These are phyloP conservation scores for Fusarium poae DNA, from an alignment of 2,329 filamentous ascomycete genomes.

Conservation along the genomic window DNA sequence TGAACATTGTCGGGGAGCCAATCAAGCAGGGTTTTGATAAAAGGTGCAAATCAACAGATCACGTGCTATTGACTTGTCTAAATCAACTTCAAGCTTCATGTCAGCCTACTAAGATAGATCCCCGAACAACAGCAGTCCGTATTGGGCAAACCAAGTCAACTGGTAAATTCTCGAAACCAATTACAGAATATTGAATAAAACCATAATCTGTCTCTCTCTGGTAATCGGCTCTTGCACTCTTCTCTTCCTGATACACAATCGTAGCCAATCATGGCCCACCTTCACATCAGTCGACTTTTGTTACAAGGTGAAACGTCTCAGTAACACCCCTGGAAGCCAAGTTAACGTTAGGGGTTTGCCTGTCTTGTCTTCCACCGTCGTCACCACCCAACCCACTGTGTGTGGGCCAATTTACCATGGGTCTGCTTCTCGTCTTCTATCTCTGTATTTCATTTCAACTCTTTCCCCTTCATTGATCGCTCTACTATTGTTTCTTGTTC, in stretches of 20 bases:
- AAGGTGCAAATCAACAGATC: conserved; percentile 1
- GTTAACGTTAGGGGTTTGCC: conserved; percentile 28
- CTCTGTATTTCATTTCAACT: conserved; percentile 19
- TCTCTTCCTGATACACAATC: background rate
- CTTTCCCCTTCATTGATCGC: conserved; percentile 23
- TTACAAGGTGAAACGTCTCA: conserved; percentile 62
- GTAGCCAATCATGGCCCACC: conserved; percentile 39
- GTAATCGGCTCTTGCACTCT: background rate
- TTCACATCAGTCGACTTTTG: conserved; percentile 49
- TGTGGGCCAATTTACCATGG: conserved; percentile 39
- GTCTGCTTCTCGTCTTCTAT: conserved; percentile 45
- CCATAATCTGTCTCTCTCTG: background rate
- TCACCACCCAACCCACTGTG: conserved; percentile 40
- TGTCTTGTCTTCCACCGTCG: conserved; percentile 32
- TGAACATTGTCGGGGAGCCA: conserved; percentile 10
- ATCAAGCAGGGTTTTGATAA: conserved; percentile 22
- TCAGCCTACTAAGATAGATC: too few relatives aligned
- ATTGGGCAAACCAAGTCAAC: background rate
- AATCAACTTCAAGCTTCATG: conserved; percentile 26
- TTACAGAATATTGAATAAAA: background rate
- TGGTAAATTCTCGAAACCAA: background rate
- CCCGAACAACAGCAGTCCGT: background rate
- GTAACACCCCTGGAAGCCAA: conserved; percentile 39
- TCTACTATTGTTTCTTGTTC: conserved; percentile 3
- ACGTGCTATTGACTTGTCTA: conserved; percentile 28